These are phyloP conservation scores for Hypoxylon sp. DNA, from an alignment of 2,329 filamentous ascomycete species.

Conservation along the genomic window DNA sequence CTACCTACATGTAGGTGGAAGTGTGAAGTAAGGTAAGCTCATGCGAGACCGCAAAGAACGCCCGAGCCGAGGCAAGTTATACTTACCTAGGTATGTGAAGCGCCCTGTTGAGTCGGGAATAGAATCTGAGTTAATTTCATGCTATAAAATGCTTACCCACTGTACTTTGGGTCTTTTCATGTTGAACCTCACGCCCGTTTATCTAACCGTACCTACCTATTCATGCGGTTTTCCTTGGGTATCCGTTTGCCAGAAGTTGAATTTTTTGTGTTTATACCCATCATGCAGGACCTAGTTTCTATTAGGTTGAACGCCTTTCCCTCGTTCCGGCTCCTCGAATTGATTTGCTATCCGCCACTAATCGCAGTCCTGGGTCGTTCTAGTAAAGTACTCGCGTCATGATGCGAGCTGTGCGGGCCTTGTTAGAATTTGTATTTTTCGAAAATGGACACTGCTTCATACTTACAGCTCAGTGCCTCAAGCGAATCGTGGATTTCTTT, in stretches of 20 bases:
- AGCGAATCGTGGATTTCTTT: constrained; percentile 87
- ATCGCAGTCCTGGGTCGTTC: constrained; percentile 1
- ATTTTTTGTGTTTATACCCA: constrained; percentile 35
- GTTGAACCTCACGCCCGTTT: constrained; percentile 42
- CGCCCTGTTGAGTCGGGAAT: constrained; percentile 2
- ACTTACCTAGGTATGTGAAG: no score
- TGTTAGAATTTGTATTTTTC: constrained; percentile 35
- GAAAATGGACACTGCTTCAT: not conserved
- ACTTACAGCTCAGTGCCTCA: constrained; percentile 83
- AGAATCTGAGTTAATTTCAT: constrained; percentile 20
- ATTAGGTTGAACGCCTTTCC: constrained; percentile 24
- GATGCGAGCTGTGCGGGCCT: constrained; percentile 50
- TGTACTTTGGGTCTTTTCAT: constrained; percentile 28
- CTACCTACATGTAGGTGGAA: no score
- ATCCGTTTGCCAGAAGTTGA: constrained; percentile 39
- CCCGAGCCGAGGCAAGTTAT: no score
- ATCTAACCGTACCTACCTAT: constrained; percentile 30
- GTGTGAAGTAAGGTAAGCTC: not conserved
- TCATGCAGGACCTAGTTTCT: constrained; percentile 22
- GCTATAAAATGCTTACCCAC: constrained; percentile 16
- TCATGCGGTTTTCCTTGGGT: constrained; percentile 28
- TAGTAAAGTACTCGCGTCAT: constrained; percentile 57
- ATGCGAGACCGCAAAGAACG: not conserved
- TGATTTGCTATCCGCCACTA: not conserved
- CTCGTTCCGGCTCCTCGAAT: constrained; percentile 1